phyloP scores from a whole-genome alignment of 148 eudicot species.

The Mesembryanthemum crystallinum region DNA sequence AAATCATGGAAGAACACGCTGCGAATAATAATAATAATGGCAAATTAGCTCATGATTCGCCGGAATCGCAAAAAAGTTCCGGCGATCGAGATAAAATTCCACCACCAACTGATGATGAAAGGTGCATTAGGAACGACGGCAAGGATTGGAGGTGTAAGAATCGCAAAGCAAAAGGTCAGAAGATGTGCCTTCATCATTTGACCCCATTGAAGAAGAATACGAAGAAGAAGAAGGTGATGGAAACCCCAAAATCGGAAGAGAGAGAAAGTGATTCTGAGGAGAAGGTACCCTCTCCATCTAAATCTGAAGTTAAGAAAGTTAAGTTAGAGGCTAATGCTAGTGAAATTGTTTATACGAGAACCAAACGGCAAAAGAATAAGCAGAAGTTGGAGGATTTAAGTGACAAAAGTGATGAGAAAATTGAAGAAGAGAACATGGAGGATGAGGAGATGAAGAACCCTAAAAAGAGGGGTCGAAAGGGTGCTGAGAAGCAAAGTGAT shows the following conservation, averaged over 20 bases:
- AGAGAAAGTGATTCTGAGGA: background rate
- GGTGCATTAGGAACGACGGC: constrained; percentile 19
- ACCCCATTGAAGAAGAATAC: background rate
- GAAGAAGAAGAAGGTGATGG: background rate
- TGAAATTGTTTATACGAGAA: background rate
- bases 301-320: no score
- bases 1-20: background rate
- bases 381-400: background rate
- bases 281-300: no score
- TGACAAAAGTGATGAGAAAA: constrained; percentile 2
- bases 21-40: background rate
- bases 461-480: background rate
- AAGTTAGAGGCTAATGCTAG: no score
- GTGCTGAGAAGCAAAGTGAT: background rate
- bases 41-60: no score
- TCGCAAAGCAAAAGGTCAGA: background rate
- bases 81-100: background rate
- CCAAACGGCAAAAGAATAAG: background rate
- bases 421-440: constrained; percentile 8
- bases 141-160: constrained; percentile 14
- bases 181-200: constrained; percentile 6
- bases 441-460: background rate
- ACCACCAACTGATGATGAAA: background rate
- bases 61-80: no score
- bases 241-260: background rate